Evolutionary conservation across 768 basidiomycete genomes (phyloP).

Genomic region (Mycena sanguinolenta): DNA sequence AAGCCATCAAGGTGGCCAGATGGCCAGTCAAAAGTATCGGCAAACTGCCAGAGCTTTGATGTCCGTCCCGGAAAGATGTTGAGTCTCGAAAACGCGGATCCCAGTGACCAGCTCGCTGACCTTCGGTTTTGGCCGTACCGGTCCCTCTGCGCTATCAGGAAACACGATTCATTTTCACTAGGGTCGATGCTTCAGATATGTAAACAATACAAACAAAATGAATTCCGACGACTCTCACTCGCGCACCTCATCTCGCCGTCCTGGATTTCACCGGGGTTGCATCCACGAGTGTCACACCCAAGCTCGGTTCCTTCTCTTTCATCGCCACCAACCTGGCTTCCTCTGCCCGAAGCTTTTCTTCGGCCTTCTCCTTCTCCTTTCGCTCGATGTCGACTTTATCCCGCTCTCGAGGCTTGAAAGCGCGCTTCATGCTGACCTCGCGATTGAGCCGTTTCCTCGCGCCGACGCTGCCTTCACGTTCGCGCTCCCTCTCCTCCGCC

Average conservation of each 20-base stretch:
- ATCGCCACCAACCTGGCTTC: slow-evolving; percentile 43
- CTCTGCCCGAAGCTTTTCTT: slow-evolving; percentile 37
- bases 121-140: no score
- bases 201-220: no score
- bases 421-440: slow-evolving; percentile 84
- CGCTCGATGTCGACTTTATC: slow-evolving; percentile 40
- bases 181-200: no score
- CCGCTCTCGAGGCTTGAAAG: slow-evolving; percentile 64
- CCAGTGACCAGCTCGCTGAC: no score
- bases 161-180: no score
- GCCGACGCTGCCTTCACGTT: slow-evolving; percentile 49
- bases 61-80: no score
- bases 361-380: slow-evolving; percentile 36
- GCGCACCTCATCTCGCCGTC: neutral
- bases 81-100: no score
- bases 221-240: no score
- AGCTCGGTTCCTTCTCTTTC: slow-evolving; percentile 31
- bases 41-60: no score
- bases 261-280: slow-evolving; percentile 65
- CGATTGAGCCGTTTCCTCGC: slow-evolving; percentile 68
- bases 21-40: no score
- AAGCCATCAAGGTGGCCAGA: no score
- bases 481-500: slow-evolving; percentile 61
- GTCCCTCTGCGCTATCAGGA: no score
- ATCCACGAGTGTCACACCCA: slow-evolving; percentile 63